These are phyloP conservation scores for Euphrasia arctica DNA, from an alignment of 305 asterid genomes.

Conservation along the genomic window DNA sequence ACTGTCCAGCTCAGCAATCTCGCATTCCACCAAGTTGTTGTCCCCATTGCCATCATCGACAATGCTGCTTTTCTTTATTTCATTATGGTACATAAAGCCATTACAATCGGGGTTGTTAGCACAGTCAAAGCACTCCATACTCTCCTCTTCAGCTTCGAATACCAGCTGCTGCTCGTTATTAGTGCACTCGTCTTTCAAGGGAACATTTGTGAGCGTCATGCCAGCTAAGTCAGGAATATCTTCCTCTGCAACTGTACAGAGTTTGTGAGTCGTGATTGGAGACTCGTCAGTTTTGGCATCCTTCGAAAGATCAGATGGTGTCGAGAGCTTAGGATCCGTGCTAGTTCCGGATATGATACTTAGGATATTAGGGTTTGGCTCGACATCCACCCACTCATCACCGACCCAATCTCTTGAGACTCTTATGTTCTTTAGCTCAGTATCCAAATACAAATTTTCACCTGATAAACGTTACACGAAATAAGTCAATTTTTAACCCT, in stretches of 20 bases:
- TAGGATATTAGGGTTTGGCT: conserved; percentile 59
- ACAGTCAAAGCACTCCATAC: conserved; percentile 22
- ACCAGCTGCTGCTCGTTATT: conserved; percentile 30
- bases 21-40: conserved; percentile 44
- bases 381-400: conserved; percentile 73
- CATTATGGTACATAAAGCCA: conserved; percentile 19
- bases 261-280: conserved; percentile 38
- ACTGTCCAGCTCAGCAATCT: conserved; percentile 40
- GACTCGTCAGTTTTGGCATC: conserved; percentile 48
- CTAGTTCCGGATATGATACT: conserved; percentile 44
- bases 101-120: neutral
- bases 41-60: conserved; percentile 34
- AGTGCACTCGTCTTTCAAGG: conserved; percentile 40
- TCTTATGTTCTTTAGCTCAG: conserved; percentile 57
- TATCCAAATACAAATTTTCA: conserved; percentile 60
- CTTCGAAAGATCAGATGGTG: conserved; percentile 30
- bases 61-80: conserved; percentile 17
- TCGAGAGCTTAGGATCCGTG: conserved; percentile 51
- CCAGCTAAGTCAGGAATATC: conserved; percentile 42
- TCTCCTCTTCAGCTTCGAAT: conserved; percentile 21
- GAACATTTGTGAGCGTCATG: conserved; percentile 47
- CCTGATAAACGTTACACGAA: conserved; percentile 39
- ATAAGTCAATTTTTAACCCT: neutral
- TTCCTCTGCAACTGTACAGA: conserved; percentile 50
- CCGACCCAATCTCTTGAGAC: conserved; percentile 89